phyloP scores from a whole-genome alignment of 371 early-diverging fungal genomes.

The Apophysomyces trapeziformis region DNA sequence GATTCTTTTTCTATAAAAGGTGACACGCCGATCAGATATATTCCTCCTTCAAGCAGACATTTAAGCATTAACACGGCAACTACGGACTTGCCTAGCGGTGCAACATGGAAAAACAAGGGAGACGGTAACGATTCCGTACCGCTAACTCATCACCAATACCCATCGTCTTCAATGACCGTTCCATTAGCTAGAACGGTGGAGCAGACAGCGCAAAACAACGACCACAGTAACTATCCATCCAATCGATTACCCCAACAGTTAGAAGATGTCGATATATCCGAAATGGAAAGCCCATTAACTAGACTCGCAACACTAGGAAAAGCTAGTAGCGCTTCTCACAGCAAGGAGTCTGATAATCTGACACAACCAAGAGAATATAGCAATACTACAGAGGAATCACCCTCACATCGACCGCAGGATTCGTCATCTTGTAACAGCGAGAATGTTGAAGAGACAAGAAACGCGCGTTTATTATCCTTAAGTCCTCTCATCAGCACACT shows the following conservation, averaged over 20 bases:
- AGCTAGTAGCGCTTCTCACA: not conserved
- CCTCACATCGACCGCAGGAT: not conserved
- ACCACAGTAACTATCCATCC: constrained; percentile 14
- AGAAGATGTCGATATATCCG: constrained; percentile 27
- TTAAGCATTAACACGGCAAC: constrained; percentile 38
- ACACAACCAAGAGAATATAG: not conserved
- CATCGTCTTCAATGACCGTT: constrained; percentile 44
- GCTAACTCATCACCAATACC: constrained; percentile 42
- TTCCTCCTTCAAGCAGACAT: constrained; percentile 35
- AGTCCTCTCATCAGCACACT: constrained; percentile 26
- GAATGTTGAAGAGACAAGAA: not conserved
- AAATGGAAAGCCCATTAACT: constrained; percentile 45
- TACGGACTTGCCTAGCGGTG: constrained; percentile 28
- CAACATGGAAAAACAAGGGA: constrained; percentile 25
- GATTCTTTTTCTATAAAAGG: constrained; percentile 37
- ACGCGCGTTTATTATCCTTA: constrained; percentile 12
- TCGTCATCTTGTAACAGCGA: not conserved
- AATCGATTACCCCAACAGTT: constrained; percentile 17
- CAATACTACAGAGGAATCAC: not conserved
- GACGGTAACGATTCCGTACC: constrained; percentile 24
- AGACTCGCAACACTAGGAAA: constrained; percentile 42
- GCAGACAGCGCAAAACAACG: constrained; percentile 13
- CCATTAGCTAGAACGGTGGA: constrained; percentile 44
- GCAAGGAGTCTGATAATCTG: not conserved
- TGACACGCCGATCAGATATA: constrained; percentile 42